Percentiles rank a stretch among this genome's conserved stretches.
Conservation (phyloP, 306 rosid genomes). For the Elaeagnus macrophylla region DNA sequence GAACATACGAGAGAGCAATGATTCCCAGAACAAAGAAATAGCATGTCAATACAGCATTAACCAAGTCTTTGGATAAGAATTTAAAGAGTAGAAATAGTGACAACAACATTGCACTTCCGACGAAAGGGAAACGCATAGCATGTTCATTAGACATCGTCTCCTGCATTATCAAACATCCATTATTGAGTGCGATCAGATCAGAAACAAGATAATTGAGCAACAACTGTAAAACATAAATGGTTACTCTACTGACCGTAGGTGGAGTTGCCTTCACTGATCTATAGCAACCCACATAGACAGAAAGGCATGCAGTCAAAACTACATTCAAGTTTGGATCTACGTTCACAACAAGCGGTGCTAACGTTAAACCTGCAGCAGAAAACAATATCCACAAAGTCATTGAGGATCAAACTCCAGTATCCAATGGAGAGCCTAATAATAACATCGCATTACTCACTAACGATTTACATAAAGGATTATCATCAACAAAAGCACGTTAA, state of each 20-base stretch:
- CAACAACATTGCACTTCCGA: constrained; percentile 97
- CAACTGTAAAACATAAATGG: neutral
- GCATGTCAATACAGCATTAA: constrained; percentile 85
- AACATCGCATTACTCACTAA: neutral
- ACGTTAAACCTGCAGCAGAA: constrained; percentile 60
- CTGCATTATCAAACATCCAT: constrained; percentile 38
- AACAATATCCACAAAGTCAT: constrained; percentile 7
- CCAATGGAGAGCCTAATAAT: neutral
- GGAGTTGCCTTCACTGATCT: constrained; percentile 98
- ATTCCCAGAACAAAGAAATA: constrained; percentile 97
- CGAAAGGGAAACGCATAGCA: constrained; percentile 99
- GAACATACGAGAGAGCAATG: constrained; percentile 86
- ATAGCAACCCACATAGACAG: constrained; percentile 91
- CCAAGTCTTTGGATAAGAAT: constrained; percentile 97
- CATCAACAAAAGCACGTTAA: neutral
- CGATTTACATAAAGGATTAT: neutral
- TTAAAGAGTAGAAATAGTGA: constrained; percentile 93
- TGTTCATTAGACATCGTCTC: constrained; percentile 99
- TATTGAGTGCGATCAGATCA: neutral
- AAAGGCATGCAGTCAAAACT: constrained; percentile 70
- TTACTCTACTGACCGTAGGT: constrained; percentile 54
- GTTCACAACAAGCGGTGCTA: constrained; percentile 88
- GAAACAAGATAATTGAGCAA: neutral
- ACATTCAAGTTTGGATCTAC: constrained; percentile 90
- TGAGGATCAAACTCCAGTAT: neutral